Percentiles rank a stretch among this genome's conserved stretches.
Evolutionary conservation across 208 protist genomes (phyloP).

Genomic region (Giardia duodenalis): DNA sequence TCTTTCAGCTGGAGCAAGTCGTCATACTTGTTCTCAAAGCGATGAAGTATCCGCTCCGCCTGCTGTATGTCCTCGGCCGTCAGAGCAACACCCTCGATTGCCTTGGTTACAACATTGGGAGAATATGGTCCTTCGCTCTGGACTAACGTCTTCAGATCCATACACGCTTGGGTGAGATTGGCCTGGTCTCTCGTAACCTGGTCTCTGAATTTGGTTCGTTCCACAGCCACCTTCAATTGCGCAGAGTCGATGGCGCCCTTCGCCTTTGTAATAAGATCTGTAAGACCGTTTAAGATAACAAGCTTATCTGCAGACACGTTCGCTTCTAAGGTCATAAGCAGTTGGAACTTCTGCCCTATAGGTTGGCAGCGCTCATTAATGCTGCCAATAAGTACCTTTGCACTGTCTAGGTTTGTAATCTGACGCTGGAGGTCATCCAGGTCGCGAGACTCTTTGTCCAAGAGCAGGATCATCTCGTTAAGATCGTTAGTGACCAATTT

Average conservation of each 20-base stretch:
- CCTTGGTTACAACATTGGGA: neutral
- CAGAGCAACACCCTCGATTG: neutral
- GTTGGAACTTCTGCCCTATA: neutral
- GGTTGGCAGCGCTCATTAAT: neutral
- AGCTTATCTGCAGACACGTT: conserved; percentile 12
- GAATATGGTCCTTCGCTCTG: neutral
- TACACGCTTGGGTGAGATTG: neutral
- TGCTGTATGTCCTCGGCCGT: conserved; percentile 3
- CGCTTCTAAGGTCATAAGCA: neutral
- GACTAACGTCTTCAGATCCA: neutral
- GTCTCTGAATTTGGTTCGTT: conserved; percentile 2
- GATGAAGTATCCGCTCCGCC: neutral
- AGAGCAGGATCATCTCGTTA: neutral
- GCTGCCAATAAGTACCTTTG: neutral
- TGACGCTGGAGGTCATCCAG: neutral
- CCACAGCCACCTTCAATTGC: neutral
- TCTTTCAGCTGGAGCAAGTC: neutral
- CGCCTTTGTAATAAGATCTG: neutral
- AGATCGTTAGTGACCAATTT: neutral
- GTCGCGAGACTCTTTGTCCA: neutral
- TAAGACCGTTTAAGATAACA: neutral
- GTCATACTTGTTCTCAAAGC: conserved; percentile 10
- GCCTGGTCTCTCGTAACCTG: neutral
- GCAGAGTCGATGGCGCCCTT: neutral
- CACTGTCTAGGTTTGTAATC: neutral